Evolutionary conservation across 2,329 filamentous ascomycete genomes (phyloP).

Genomic region (Leptodontidium sp.): DNA sequence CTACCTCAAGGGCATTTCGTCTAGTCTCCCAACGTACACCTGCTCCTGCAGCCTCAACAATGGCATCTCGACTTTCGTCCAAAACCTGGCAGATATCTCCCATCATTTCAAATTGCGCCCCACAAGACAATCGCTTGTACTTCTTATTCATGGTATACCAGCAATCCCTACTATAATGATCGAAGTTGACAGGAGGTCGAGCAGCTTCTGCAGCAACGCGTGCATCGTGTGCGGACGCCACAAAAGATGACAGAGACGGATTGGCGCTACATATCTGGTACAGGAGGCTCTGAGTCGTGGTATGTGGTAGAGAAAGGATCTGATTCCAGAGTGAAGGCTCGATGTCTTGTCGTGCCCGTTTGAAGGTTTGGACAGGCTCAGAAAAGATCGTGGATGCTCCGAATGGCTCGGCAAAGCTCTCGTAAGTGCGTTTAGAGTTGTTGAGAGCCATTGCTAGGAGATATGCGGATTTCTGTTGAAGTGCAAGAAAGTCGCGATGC

Average conservation of each 20-base stretch:
- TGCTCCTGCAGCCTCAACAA: conserved; percentile 27
- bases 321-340: conserved; percentile 20
- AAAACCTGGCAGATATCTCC: conserved; percentile 22
- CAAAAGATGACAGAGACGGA: conserved; percentile 10
- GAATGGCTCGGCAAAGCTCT: conserved; percentile 11
- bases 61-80: conserved; percentile 21
- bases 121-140: conserved; percentile 23
- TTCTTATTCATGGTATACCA: conserved; percentile 29
- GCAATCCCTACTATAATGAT: conserved; percentile 28
- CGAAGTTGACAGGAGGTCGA: conserved; percentile 26
- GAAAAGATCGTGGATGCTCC: not conserved
- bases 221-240: conserved; percentile 21
- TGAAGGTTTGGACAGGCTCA: conserved; percentile 2
- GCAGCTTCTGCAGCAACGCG: conserved; percentile 25
- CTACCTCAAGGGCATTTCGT: conserved; percentile 26
- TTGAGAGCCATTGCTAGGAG: conserved; percentile 22
- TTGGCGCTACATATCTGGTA: conserved; percentile 23
- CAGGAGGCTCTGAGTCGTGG: conserved; percentile 21
- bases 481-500: not conserved
- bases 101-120: conserved; percentile 26
- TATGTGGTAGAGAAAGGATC: conserved; percentile 24
- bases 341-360: conserved; percentile 12
- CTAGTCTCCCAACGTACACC: conserved; percentile 31
- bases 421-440: conserved; percentile 23
- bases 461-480: conserved; percentile 6